Conservation (phyloP, 2,329 filamentous ascomycete genomes). For the Fusarium sp. region DNA sequence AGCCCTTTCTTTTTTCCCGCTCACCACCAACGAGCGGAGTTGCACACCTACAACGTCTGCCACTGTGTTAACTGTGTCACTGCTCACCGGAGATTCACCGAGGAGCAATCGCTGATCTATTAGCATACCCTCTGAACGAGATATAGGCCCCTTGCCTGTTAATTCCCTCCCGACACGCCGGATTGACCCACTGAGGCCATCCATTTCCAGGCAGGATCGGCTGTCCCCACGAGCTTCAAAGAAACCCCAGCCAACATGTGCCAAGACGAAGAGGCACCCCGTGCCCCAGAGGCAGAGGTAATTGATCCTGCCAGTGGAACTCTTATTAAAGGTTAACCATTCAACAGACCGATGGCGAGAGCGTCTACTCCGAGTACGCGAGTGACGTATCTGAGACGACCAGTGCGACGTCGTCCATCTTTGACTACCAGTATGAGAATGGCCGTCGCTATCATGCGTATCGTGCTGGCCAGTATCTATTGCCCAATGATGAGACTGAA, state of each 20-base stretch:
- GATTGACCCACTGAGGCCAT: neutral
- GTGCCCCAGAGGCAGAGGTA: slow-evolving; percentile 8
- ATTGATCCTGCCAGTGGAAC: neutral
- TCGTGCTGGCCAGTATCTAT: slow-evolving; percentile 48
- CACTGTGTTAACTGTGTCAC: neutral
- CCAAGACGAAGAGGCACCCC: slow-evolving; percentile 5
- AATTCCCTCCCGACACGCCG: neutral
- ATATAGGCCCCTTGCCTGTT: neutral
- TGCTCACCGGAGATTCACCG: neutral
- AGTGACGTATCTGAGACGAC: slow-evolving; percentile 36
- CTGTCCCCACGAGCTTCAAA: neutral
- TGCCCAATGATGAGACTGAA: slow-evolving; percentile 52
- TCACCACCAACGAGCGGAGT: neutral
- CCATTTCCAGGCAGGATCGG: neutral
- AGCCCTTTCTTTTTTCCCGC: neutral
- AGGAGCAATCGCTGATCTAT: neutral
- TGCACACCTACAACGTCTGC: neutral
- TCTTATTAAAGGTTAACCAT: too few relatives aligned
- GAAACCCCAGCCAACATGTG: neutral
- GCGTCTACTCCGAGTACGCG: slow-evolving; percentile 33
- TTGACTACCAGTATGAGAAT: slow-evolving; percentile 53
- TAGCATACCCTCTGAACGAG: neutral
- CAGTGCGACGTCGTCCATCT: slow-evolving; percentile 47
- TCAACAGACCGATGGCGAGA: slow-evolving; percentile 14
- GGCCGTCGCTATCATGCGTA: slow-evolving; percentile 54